phyloP scores from a whole-genome alignment of 2,329 filamentous ascomycete species.

The Pseudogymnoascus sp. region DNA sequence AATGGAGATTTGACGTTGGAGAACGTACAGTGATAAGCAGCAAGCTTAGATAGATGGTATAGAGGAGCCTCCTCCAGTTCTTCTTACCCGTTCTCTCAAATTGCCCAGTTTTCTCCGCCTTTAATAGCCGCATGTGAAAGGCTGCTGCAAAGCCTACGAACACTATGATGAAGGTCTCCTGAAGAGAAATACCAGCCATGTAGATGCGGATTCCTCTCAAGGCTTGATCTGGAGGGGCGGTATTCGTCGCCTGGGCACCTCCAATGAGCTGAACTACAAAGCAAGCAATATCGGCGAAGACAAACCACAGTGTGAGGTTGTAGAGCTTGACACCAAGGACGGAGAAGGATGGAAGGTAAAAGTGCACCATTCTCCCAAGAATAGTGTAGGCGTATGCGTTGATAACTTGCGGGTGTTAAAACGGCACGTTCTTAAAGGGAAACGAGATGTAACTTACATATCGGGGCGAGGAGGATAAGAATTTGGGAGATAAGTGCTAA shows the following conservation, averaged over 20 bases:
- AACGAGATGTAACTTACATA: slow-evolving; percentile 12
- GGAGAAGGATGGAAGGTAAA: slow-evolving; percentile 28
- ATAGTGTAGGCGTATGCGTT: slow-evolving; percentile 26
- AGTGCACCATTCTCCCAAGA: slow-evolving; percentile 22
- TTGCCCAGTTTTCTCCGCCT: slow-evolving; percentile 11
- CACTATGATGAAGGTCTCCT: background rate
- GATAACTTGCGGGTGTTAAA: slow-evolving; percentile 14
- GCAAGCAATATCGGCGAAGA: slow-evolving; percentile 35
- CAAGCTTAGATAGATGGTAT: background rate
- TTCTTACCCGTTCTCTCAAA: slow-evolving; percentile 18
- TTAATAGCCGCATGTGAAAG: slow-evolving; percentile 32
- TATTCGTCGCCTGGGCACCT: slow-evolving; percentile 29
- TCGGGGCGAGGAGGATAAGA: slow-evolving; percentile 29
- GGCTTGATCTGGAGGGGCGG: slow-evolving; percentile 18
- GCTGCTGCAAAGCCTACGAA: background rate
- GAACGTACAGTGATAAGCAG: background rate
- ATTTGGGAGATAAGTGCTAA: slow-evolving; percentile 29
- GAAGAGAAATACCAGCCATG: background rate
- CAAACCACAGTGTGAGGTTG: slow-evolving; percentile 34
- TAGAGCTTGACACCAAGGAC: slow-evolving; percentile 30
- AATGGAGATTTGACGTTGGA: slow-evolving; percentile 34
- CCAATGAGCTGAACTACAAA: slow-evolving; percentile 38
- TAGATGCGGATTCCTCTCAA: slow-evolving; percentile 19
- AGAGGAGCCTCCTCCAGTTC: slow-evolving; percentile 17
- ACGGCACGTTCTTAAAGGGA: background rate